phyloP scores from a whole-genome alignment of 495 filamentous ascomycete genomes.

The Letharia columbiana region DNA sequence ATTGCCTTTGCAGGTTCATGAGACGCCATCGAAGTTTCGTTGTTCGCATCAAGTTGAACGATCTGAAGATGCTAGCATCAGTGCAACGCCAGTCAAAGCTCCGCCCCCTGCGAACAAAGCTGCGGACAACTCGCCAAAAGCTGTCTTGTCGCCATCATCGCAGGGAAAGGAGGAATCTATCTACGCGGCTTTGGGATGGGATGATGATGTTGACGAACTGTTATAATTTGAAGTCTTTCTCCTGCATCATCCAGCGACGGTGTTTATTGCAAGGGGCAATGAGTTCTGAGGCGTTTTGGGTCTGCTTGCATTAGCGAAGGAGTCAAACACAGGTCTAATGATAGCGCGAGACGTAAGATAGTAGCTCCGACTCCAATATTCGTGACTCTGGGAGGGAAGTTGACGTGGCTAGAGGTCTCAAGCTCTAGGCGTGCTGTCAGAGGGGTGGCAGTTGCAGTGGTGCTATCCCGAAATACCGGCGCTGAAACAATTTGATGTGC shows the following conservation, averaged over 20 bases:
- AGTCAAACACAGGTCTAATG: background rate
- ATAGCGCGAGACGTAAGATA: background rate
- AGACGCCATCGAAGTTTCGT: conserved; percentile 10
- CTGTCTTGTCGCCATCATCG: conserved; percentile 7
- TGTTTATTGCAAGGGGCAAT: background rate
- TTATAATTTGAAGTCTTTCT: conserved; percentile 19
- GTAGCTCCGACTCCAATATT: background rate
- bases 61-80: conserved; percentile 12
- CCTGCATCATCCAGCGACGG: conserved; percentile 19
- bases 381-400: background rate
- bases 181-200: conserved; percentile 71
- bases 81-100: conserved; percentile 23
- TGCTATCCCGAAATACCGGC: background rate
- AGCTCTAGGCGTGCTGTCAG: background rate
- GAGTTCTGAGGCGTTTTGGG: background rate
- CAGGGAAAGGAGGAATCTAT: conserved; percentile 42
- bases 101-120: conserved; percentile 25
- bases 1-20: background rate
- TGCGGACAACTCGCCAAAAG: background rate
- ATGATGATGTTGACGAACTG: conserved; percentile 52
- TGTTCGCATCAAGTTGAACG: background rate
- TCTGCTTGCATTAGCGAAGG: background rate
- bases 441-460: background rate
- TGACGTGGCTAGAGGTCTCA: background rate
- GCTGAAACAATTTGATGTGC: background rate